Evolutionary conservation across 108 stramenopile genomes (phyloP), one percentile per base, ranked within the genome.

Genomic region (Nitzschia sp.): DNA sequence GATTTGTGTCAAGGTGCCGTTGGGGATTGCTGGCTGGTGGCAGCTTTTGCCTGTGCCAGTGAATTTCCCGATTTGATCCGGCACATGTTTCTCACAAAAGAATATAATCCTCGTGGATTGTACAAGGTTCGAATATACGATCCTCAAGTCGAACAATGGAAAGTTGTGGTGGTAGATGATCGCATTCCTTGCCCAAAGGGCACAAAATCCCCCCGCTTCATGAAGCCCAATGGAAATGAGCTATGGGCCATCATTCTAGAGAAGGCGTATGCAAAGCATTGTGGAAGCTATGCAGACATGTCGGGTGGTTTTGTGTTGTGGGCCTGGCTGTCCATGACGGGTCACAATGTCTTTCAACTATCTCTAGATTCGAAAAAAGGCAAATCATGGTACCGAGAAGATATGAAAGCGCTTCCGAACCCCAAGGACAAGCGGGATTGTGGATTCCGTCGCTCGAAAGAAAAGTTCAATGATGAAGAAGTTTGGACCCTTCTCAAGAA

Each of bases 231-330:
- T 36, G 58, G 77, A 19, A 76, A 81, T 59, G 88, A 98, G 77
- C 78, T 97, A 6, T 98, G 98, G 98, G 92, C 94, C 13, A 83
- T 88, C 28, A 72, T 98, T 55, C 64, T 98, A 30, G 98, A 98
- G 81, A 98, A 98, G 69, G 98, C 98, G 1, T 97, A 95, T 60
- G 88, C 96, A 13, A 98, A 98, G 66, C 80, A 80, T 58, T 85
- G 91, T 63, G 93, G 90, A 15, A 90, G 79, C 27, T 95, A 90
- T 53, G 93, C 90, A 2, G 82, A 84, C 6, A 83, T 95, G 36
- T 56, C 50, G 32, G 92, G 92, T 45, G 92, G 92, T 3, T 87
- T 88, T 33, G 82, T 93, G 19, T 73, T 77, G n/a, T 89, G 90
- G 65, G 92, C 81, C 5, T 85, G 89, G 73, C 41, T 81, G 1